Evolutionary conservation across 2,329 filamentous ascomycete species (phyloP), one percentile per base, ranked within the genome.

Genomic region (Taxawa tesnikishii): DNA sequence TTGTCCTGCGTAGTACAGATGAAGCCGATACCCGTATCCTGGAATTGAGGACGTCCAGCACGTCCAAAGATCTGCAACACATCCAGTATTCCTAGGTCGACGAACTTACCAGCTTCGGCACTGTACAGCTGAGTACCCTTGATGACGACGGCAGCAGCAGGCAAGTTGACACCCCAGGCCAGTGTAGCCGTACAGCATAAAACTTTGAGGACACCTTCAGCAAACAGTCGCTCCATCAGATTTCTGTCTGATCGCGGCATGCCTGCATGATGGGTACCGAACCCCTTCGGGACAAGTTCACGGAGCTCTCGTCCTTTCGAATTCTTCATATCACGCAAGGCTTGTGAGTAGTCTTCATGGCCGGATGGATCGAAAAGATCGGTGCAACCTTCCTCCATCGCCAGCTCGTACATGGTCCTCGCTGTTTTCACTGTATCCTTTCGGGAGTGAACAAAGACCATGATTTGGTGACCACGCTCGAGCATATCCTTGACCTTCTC

Each of bases 51-150:
- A 54, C 90, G 81, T 65, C 90, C 90, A 38, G 90, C 92, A 69
- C 90, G 87, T 65, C 90, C 90, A 50, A 98, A 98, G 38, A 98
- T 98, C 53, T 98, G 90, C 34, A 98, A 66, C 11, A 98, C 90
- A 53, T 98, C 90, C 2, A 98, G 69, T 43, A 98, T 98, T 3
- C 90, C 88, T 4, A 98, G 68, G 50, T 98, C 90, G 13, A 94
- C 80, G 45, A 94, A 96, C 56, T 93, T 94, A 56, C 90, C 90
- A 32, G 93, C 88, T 53, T 94, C 83, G 0, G 90, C 79, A 53
- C 87, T 96, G 59, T 98, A 98, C 0, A 98, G 73, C 50, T 96
- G 88, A 0, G 90, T 98, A 11, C 90, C 90, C 55, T 98, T 98
- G 68, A 98, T 98, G 32, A 98, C 73, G 31, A 98, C 90, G 0